Base-by-base conservation (phyloP, 768 basidiomycete genomes). In the Tricholoma bakamatsutake region DNA sequence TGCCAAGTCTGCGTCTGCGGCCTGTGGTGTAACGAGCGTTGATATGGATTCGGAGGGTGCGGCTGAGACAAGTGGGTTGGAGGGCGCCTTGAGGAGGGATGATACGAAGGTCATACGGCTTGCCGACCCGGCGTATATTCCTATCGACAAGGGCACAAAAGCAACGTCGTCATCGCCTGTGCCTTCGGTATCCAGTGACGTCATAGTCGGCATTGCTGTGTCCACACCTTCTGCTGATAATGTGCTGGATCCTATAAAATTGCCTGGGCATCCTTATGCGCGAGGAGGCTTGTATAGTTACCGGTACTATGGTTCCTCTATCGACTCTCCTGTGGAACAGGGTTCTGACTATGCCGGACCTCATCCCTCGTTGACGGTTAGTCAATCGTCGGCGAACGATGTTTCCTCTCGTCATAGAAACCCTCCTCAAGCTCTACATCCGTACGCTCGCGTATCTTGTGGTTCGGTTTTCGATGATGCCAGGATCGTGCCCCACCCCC, bases 251-350 rank as follows among this genome's bases (percentile, higher is more conserved):
- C 60, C 66, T n/a, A 64, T 73, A 56, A 64, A 66, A 28, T 51
- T 79, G 37, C 71, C 69, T 11, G 64, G 71, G 17, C 80, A 82
- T 62, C 80, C 80, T 10, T 82, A 82, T 61, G 80, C 79, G 12
- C 74, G 74, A 53, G 74, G 70, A 12, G 76, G 75, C 1, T 46
- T 73, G 58, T 72, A 64, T 57, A 50, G 69, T 1, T 66, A 67
- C 55, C 66, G 59, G 30, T 51, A 53, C 5, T 54, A 56, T 13
- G 43, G 53, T 6, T 28, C 62, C 28, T 24, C 61, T 18, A 17
- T 40, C 28, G 28, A 54, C 28, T n/a, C 54, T 27, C 51, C 54
- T n/a, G 8, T 47, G 31, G 33, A 64, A 56, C 45, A 64, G 58
- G 56, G 34, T 37, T 48, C 47, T 9, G 73, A 73, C 17, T 71